Percentiles rank a stretch among this genome's conserved stretches.
These are phyloP conservation scores for Triangularia setosa DNA, from an alignment of 2,329 filamentous ascomycete species.

Conservation along the genomic window DNA sequence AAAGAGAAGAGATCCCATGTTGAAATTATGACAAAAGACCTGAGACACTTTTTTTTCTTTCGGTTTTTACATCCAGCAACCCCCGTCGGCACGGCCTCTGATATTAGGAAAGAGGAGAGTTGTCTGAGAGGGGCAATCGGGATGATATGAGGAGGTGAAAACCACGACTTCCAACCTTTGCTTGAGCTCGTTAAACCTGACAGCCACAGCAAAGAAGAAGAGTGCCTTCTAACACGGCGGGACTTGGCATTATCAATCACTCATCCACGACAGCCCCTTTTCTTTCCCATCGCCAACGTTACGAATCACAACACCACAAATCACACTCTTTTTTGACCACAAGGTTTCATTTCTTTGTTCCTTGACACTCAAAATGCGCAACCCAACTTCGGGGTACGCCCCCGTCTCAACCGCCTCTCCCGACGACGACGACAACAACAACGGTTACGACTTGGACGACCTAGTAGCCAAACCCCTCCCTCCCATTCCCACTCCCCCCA, in stretches of 20 bases:
- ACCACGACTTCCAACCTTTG: not conserved
- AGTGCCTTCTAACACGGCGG: no score
- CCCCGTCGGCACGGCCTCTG: no score
- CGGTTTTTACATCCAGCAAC: no score
- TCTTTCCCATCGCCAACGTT: not conserved
- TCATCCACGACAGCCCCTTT: not conserved
- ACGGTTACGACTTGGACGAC: not conserved
- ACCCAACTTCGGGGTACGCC: slow-evolving; percentile 5
- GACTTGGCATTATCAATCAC: not conserved
- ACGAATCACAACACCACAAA: not conserved
- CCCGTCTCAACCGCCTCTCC: not conserved
- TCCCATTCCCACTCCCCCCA: not conserved
- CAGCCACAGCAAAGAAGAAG: no score
- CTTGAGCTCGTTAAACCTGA: no score
- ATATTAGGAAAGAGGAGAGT: no score
- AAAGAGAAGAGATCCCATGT: no score
- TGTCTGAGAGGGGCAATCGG: not conserved
- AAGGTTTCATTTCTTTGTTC: not conserved
- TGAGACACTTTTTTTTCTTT: no score
- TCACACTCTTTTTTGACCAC: not conserved
- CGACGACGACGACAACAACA: not conserved
- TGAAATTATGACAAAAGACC: no score
- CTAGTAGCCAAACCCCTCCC: not conserved
- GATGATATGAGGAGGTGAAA: not conserved
- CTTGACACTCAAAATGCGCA: not conserved